Percentiles rank a stretch among this genome's conserved stretches.
phyloP scores from a whole-genome alignment of 306 rosid species.

The Canavalia ensiformis region DNA sequence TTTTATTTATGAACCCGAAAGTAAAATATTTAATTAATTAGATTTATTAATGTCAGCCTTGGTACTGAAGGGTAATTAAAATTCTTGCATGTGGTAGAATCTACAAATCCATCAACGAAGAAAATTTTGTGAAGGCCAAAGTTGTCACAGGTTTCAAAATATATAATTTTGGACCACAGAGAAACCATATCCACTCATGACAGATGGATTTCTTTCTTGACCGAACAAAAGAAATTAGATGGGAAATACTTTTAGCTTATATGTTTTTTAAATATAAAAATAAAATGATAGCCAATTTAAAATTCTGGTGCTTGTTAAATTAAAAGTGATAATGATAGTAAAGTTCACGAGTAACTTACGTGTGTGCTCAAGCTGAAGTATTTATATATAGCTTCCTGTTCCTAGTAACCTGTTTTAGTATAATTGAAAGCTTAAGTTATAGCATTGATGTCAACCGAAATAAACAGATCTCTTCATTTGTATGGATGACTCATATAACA shows the following conservation, averaged over 20 bases:
- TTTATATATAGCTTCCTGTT: too few species aligned
- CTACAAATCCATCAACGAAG: background rate
- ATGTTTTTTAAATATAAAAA: background rate
- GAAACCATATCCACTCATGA: conserved; percentile 9
- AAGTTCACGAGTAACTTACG: background rate
- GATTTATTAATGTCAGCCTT: too few species aligned
- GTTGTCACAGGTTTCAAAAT: background rate
- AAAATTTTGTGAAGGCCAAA: conserved; percentile 21
- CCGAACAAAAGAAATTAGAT: background rate
- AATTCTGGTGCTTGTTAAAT: too few species aligned
- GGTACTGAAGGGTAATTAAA: background rate
- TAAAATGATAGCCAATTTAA: background rate
- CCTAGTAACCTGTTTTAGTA: too few species aligned
- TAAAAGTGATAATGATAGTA: too few species aligned
- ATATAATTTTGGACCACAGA: background rate
- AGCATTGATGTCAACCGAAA: background rate
- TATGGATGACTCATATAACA: background rate
- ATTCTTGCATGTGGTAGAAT: background rate
- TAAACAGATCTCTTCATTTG: background rate
- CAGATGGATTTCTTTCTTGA: background rate
- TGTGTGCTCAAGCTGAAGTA: background rate
- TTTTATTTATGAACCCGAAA: too few species aligned
- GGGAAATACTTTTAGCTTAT: background rate
- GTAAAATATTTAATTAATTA: too few species aligned
- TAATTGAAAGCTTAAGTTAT: background rate